Evolutionary conservation across 768 basidiomycete genomes (phyloP).

Genomic region (Naganishia kalamii): DNA sequence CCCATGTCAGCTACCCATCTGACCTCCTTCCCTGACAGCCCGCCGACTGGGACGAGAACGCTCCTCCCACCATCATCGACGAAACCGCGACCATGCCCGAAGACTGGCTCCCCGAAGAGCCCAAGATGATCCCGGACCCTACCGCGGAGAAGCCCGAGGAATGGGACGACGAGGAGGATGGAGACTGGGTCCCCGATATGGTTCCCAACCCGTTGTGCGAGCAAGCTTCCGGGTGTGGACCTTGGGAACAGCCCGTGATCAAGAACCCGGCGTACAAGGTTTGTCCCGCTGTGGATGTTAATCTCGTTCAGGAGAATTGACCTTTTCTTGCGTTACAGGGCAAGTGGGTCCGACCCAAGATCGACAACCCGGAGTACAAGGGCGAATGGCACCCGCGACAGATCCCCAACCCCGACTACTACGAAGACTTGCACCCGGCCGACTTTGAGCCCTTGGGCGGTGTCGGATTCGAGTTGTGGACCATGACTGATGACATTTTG

Average conservation of each 20-base stretch:
- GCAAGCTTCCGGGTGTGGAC: constrained; percentile 86
- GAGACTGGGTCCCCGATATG: constrained; percentile 91
- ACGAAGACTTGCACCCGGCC: constrained; percentile 76
- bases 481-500: constrained; percentile 66
- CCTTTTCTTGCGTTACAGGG: constrained; percentile 51
- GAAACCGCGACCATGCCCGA: constrained; percentile 82
- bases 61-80: constrained; percentile 84
- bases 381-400: constrained; percentile 86
- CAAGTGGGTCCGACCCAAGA: constrained; percentile 90
- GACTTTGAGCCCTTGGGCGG: constrained; percentile 86
- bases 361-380: constrained; percentile 96
- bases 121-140: constrained; percentile 73
- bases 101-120: constrained; percentile 91
- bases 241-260: constrained; percentile 86
- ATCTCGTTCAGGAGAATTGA: constrained; percentile 8
- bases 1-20: background rate
- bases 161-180: constrained; percentile 99
- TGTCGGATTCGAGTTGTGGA: constrained; percentile 97
- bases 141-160: constrained; percentile 87
- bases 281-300: constrained; percentile 2
- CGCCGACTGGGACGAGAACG: constrained; percentile 95
- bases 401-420: constrained; percentile 85
- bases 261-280: constrained; percentile 84
- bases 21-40: constrained; percentile 53
- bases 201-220: constrained; percentile 84